Evolutionary conservation across 257 asterid genomes (phyloP).

Genomic region (Capsicum chinense): DNA sequence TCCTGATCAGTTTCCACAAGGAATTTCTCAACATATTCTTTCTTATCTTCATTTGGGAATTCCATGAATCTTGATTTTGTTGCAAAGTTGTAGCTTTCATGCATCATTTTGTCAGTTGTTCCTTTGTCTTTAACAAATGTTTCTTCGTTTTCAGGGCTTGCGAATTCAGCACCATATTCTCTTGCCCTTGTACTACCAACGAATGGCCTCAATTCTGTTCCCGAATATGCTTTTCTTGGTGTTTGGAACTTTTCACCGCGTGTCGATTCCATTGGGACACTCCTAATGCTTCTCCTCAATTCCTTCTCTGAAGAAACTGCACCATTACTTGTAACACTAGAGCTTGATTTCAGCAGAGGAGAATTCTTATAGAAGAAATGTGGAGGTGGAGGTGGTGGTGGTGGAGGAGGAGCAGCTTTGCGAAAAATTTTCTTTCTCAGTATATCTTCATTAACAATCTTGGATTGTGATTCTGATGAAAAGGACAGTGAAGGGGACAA

Average conservation of each 20-base stretch:
- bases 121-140: constrained; percentile 25
- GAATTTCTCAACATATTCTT: constrained; percentile 42
- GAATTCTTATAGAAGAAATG: constrained; percentile 44
- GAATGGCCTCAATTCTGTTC: constrained; percentile 35
- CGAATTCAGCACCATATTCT: neutral
- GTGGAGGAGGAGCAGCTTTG: constrained; percentile 49
- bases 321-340: constrained; percentile 29
- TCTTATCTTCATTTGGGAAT: constrained; percentile 34
- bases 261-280: constrained; percentile 45
- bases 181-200: constrained; percentile 6
- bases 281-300: constrained; percentile 53
- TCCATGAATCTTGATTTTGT: constrained; percentile 31
- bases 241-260: constrained; percentile 35
- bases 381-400: constrained; percentile 51
- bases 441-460: constrained; percentile 43
- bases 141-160: neutral
- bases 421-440: constrained; percentile 48
- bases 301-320: constrained; percentile 37
- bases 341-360: constrained; percentile 43
- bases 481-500: constrained; percentile 38
- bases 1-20: constrained; percentile 47
- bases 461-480: constrained; percentile 52
- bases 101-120: constrained; percentile 30
- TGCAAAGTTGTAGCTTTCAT: constrained; percentile 20
- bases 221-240: constrained; percentile 37